Base-by-base conservation (phyloP, 169 alveolate genomes). In the Plasmodium gonderi region DNA sequence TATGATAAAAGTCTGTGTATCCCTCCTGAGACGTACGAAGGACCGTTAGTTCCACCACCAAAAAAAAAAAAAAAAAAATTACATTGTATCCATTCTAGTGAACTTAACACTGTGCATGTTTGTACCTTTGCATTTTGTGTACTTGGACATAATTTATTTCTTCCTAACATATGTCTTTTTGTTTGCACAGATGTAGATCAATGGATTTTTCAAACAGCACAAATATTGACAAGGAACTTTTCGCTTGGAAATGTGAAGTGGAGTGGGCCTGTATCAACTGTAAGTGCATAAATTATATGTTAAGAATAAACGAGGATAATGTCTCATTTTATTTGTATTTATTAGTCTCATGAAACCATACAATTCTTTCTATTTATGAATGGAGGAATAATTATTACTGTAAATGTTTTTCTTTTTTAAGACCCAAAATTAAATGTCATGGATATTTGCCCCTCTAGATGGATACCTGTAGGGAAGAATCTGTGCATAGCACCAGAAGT, bases 401-500 rank as follows among this genome's bases (percentile, higher is more conserved):
- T 17, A 44, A 45, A 31, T n/a, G n/a, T 14, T 69, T 83, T 51
- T 51, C 45, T 60, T 38, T 44, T 36, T 17, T 12, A 83, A 83
- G 92, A 68, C 36, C 92, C 92, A 38, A 72, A 83, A 64, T 72
- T 83, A 83, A 83, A 76, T 42, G 75, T 83, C 40, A 69, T 83
- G 92, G 92, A 29, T n/a, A 72, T 12, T 7, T 83, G 97, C 65
- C 97, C 97, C 29, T 49, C 64, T 47, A 94, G 93, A 49, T 95
- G 97, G 97, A 78, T 77, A 20, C 91, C 67, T 44, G 60, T 95
- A 14, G 82, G 93, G 47, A 81, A 79, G 14, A 79, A 74, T 23
- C 26, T 94, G 17, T 95, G 97, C 79, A 67, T 95, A 79, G 96
- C 97, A 76, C 97, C 97, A 29, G 89, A 91, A 42, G 97, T 95